Conservation (phyloP, 805 yeast genomes). For the Wickerhamomyces xylosicus region DNA sequence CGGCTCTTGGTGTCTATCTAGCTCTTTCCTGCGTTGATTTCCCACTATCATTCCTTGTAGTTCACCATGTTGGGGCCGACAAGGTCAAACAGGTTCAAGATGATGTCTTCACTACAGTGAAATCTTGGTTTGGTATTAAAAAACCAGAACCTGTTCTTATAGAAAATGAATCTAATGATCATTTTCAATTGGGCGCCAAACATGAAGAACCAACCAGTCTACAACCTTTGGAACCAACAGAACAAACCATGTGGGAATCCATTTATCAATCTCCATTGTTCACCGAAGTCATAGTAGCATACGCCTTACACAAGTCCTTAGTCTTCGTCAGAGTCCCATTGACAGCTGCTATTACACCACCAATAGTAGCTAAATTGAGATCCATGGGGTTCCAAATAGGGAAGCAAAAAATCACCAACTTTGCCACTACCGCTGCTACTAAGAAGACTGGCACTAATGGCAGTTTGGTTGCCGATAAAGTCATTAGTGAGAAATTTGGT, state of each 20-base stretch:
- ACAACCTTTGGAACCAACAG: not conserved
- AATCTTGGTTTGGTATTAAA: not conserved
- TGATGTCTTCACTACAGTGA: conserved; percentile 19
- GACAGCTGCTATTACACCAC: conserved; percentile 88
- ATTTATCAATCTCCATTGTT: conserved; percentile 34
- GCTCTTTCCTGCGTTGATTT: conserved; percentile 66
- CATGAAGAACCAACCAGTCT: not conserved
- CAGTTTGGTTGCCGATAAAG: conserved; percentile 16
- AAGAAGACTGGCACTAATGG: conserved; percentile 19
- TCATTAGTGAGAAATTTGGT: conserved; percentile 39
- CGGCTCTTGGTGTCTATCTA: conserved; percentile 80
- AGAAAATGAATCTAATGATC: conserved; percentile 1
- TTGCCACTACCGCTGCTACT: conserved; percentile 24
- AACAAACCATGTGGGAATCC: conserved; percentile 6
- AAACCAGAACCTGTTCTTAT: not conserved
- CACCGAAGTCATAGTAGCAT: conserved; percentile 85
- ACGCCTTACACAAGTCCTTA: conserved; percentile 84
- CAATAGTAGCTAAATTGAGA: conserved; percentile 53
- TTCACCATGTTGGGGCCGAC: conserved; percentile 84
- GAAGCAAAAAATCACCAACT: conserved; percentile 31
- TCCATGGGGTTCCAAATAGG: conserved; percentile 78
- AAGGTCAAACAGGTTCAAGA: conserved; percentile 60
- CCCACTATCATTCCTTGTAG: conserved; percentile 74
- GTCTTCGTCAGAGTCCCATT: conserved; percentile 78
- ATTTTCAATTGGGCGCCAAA: not conserved